Conservation (phyloP, 139 green algal genomes). For the Parachlorella kessleri region DNA sequence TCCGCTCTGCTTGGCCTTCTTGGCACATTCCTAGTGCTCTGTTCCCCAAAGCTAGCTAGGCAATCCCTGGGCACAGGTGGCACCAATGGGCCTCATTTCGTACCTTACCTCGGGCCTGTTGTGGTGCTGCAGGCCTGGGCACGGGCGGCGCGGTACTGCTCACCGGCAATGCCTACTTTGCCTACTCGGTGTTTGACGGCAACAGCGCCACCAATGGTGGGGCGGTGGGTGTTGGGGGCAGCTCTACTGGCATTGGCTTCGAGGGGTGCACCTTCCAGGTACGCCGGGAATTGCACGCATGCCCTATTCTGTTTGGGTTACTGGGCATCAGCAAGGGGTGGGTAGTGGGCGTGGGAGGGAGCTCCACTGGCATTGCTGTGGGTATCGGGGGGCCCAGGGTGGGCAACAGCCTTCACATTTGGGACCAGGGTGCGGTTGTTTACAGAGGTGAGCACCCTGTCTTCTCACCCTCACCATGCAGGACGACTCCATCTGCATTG, state of each 20-base stretch:
- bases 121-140: conserved; percentile 10
- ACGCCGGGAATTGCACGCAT: conserved; percentile 1
- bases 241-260: conserved; percentile 31
- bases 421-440: no score
- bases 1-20: no score
- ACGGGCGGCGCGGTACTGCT: conserved; percentile 35
- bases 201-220: conserved; percentile 30
- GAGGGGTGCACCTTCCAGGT: conserved; percentile 43
- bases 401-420: no score
- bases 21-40: no score
- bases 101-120: no score
- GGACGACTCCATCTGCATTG: no score
- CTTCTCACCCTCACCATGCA: no score
- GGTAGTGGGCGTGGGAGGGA: conserved; percentile 34
- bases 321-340: conserved; percentile 19
- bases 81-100: no score
- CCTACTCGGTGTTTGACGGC: conserved; percentile 7
- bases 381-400: no score
- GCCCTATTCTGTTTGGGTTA: neutral
- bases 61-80: no score
- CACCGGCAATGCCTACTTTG: conserved; percentile 32
- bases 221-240: conserved; percentile 35
- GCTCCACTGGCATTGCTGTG: conserved; percentile 29
- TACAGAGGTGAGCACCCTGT: no score
- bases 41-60: no score